phyloP scores from a whole-genome alignment of 768 basidiomycete genomes.

The Tephrocybe sp. region DNA sequence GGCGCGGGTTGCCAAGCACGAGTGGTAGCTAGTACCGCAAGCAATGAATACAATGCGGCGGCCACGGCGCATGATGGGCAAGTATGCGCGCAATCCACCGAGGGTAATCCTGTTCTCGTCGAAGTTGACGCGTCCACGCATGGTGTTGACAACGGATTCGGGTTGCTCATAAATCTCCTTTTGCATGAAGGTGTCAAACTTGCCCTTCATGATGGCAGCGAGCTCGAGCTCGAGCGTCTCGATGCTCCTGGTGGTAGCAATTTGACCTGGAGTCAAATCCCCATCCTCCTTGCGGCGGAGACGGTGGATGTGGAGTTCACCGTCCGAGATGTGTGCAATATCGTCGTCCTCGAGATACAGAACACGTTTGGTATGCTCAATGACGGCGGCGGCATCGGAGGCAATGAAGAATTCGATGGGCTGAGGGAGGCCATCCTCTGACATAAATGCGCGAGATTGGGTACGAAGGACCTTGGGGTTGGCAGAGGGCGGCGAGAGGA shows the following conservation, averaged over 20 bases:
- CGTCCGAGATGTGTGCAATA: slow-evolving; percentile 95
- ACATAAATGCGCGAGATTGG: slow-evolving; percentile 97
- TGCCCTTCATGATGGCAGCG: slow-evolving; percentile 99
- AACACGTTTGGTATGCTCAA: slow-evolving; percentile 99
- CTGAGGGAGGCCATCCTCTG: slow-evolving; percentile 96
- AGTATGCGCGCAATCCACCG: slow-evolving; percentile 92
- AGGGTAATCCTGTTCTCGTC: slow-evolving; percentile 88
- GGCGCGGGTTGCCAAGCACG: slow-evolving; percentile 91
- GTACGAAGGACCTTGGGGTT: slow-evolving; percentile 84
- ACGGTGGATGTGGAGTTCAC: slow-evolving; percentile 98
- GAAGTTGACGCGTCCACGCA: slow-evolving; percentile 99
- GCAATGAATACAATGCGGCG: slow-evolving; percentile 95
- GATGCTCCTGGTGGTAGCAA: slow-evolving; percentile 83
- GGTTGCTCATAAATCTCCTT: slow-evolving; percentile 99
- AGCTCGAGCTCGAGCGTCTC: slow-evolving; percentile 98
- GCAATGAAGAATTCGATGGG: slow-evolving; percentile 99
- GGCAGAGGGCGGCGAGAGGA: slow-evolving; percentile 65
- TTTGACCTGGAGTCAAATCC: slow-evolving; percentile 52
- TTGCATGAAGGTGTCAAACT: slow-evolving; percentile 99
- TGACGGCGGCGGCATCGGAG: slow-evolving; percentile 92
- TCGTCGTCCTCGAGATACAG: slow-evolving; percentile 99
- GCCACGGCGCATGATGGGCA: slow-evolving; percentile 93
- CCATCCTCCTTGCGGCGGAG: slow-evolving; percentile 86
- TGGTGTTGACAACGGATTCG: slow-evolving; percentile 99
- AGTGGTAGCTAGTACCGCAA: slow-evolving; percentile 99